These are phyloP conservation scores for Cytospora leucostoma DNA, from an alignment of 2,329 filamentous ascomycete genomes.

Conservation along the genomic window DNA sequence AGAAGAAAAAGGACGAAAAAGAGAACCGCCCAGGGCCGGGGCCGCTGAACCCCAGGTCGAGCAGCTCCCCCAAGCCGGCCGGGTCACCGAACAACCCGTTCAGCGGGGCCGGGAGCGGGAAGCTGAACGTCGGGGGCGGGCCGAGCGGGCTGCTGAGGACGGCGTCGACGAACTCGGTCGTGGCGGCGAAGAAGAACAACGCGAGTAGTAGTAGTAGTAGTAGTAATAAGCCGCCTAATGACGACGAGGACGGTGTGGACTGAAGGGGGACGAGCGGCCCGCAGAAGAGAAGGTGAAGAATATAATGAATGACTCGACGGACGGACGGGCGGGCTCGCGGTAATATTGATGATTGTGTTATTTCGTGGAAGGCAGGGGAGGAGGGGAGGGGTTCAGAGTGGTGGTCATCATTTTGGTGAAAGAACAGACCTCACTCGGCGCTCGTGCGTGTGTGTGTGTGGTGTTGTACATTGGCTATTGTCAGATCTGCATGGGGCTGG, in stretches of 20 bases:
- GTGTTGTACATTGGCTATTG: slow-evolving; percentile 12
- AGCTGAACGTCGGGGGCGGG: slow-evolving; percentile 35
- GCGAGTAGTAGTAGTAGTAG: slow-evolving; percentile 31
- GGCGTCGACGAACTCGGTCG: slow-evolving; percentile 30
- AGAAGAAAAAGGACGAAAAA: slow-evolving; percentile 29
- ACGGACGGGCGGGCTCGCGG: neutral
- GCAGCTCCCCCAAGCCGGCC: slow-evolving; percentile 35
- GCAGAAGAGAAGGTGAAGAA: neutral
- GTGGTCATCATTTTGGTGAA: neutral
- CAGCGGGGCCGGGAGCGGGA: slow-evolving; percentile 43
- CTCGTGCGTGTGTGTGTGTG: neutral
- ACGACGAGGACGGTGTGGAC: slow-evolving; percentile 36
- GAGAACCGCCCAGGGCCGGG: slow-evolving; percentile 37
- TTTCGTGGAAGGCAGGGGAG: too few species aligned
- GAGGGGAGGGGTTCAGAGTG: neutral
- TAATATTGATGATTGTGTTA: neutral
- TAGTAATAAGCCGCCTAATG: slow-evolving; percentile 25
- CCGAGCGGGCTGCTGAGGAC: slow-evolving; percentile 47
- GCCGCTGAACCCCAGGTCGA: slow-evolving; percentile 45
- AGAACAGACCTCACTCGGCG: neutral
- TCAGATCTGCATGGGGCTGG: slow-evolving; percentile 16
- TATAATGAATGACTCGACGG: neutral
- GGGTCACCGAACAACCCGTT: slow-evolving; percentile 44
- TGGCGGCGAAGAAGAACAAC: slow-evolving; percentile 11
- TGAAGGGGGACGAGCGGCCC: slow-evolving; percentile 17